Conservation (phyloP, 148 eudicot genomes). For the Fagopyrum homotropicum region DNA sequence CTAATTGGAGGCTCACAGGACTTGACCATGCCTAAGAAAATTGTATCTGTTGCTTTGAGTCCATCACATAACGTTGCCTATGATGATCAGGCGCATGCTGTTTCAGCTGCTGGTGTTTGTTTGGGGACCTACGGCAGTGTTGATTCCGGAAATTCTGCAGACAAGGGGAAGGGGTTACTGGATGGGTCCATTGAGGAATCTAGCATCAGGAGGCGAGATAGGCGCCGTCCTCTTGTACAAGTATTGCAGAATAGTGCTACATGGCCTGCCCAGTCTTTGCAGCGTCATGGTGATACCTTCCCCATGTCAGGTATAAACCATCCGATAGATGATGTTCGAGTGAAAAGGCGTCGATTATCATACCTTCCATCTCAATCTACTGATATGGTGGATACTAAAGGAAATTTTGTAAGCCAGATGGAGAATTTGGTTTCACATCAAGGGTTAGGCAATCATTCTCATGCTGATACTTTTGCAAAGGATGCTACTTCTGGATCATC, state of each 20-base stretch:
- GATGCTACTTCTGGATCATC: constrained; percentile 50
- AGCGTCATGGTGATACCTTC: constrained; percentile 23
- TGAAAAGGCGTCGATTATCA: constrained; percentile 27
- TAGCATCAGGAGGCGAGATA: constrained; percentile 41
- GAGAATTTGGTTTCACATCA: constrained; percentile 26
- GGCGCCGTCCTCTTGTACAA: constrained; percentile 38
- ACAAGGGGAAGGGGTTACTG: constrained; percentile 36
- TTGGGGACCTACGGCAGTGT: constrained; percentile 24
- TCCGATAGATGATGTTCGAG: constrained; percentile 23
- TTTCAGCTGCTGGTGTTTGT: constrained; percentile 23
- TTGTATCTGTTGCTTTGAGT: constrained; percentile 26
- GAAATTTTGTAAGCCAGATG: constrained; percentile 23
- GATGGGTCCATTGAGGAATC: constrained; percentile 36
- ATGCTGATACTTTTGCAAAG: constrained; percentile 34
- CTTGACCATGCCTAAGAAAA: constrained; percentile 31
- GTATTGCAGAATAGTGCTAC: constrained; percentile 32
- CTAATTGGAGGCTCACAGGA: constrained; percentile 47
- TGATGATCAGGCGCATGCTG: constrained; percentile 27
- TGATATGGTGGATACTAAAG: constrained; percentile 24
- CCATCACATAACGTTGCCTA: constrained; percentile 24
- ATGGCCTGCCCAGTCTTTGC: constrained; percentile 30
- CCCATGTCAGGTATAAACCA: constrained; percentile 37
- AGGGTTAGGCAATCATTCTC: constrained; percentile 26
- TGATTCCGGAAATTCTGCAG: constrained; percentile 24
- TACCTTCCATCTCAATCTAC: constrained; percentile 33